A percentile compares a stretch with the other conserved stretches of the same genome.
Evolutionary conservation across 352 stramenopile species (phyloP).

Genomic region (Phytophthora sansomeana): DNA sequence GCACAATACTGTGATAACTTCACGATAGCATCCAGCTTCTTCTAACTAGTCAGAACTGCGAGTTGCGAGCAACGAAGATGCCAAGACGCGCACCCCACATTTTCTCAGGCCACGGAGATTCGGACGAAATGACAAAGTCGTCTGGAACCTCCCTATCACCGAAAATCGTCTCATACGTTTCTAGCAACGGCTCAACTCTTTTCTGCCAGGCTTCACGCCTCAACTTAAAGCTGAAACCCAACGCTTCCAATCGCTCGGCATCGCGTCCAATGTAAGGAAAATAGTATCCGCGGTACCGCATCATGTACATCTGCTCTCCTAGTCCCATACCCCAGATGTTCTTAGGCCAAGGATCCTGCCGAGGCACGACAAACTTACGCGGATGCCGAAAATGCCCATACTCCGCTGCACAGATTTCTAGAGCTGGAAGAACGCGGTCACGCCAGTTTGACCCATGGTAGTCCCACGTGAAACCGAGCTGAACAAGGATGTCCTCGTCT

Average conservation of each 20-base stretch:
- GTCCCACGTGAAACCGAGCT: too few relatives aligned
- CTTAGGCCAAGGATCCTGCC: neutral
- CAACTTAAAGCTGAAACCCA: neutral
- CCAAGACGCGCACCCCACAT: neutral
- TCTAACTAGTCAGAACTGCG: neutral
- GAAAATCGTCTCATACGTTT: neutral
- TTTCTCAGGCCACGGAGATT: neutral
- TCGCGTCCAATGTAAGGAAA: neutral
- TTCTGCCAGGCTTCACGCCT: neutral
- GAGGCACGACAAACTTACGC: neutral
- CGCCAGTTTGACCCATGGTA: too few relatives aligned
- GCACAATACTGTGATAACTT: too few relatives aligned
- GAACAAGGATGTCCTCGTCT: too few relatives aligned
- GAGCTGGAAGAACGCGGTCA: neutral
- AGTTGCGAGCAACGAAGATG: neutral
- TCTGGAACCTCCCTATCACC: neutral
- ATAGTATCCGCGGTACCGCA: neutral
- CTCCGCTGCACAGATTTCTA: neutral
- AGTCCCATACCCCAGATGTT: neutral
- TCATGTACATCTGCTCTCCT: neutral
- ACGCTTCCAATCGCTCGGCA: neutral
- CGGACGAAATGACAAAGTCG: neutral
- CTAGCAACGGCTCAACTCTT: neutral
- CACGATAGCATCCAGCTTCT: too few relatives aligned
- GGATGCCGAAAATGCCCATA: neutral